Conservation (phyloP, 2,329 filamentous ascomycete species). For the Trichoderma breve region DNA sequence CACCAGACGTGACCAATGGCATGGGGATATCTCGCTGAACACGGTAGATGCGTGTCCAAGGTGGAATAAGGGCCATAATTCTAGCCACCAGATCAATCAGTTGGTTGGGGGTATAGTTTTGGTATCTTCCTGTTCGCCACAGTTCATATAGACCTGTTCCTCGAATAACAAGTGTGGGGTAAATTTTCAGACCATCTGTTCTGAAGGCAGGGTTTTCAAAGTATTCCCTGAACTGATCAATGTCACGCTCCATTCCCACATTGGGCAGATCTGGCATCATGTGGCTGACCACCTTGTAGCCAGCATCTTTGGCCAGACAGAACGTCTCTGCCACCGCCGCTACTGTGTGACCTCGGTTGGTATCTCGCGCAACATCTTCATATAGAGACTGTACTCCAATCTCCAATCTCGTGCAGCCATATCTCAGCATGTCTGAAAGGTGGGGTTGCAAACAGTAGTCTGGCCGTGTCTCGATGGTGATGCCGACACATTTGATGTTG, state of each 20-base stretch:
- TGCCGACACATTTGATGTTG: slow-evolving; percentile 95
- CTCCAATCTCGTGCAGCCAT: slow-evolving; percentile 91
- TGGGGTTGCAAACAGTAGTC: slow-evolving; percentile 98
- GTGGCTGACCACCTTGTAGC: slow-evolving; percentile 98
- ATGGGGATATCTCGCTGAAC: slow-evolving; percentile 99
- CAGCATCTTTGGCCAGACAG: slow-evolving; percentile 93
- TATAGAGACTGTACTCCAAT: slow-evolving; percentile 96
- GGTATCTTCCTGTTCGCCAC: slow-evolving; percentile 94
- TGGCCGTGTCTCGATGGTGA: slow-evolving; percentile 95
- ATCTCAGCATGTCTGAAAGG: slow-evolving; percentile 92
- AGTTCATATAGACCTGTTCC: slow-evolving; percentile 95
- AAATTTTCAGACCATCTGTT: slow-evolving; percentile 96
- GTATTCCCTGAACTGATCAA: slow-evolving; percentile 96
- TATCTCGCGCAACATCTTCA: slow-evolving; percentile 97
- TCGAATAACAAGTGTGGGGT: slow-evolving; percentile 93
- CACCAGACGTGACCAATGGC: slow-evolving; percentile 96
- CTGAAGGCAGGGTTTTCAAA: slow-evolving; percentile 96
- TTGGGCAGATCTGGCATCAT: slow-evolving; percentile 99
- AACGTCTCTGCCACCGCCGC: slow-evolving; percentile 95
- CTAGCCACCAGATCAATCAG: slow-evolving; percentile 93
- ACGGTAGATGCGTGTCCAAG: slow-evolving; percentile 97
- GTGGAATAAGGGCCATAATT: slow-evolving; percentile 91
- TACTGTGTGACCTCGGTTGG: slow-evolving; percentile 94
- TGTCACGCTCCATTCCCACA: slow-evolving; percentile 95
- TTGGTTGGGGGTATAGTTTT: slow-evolving; percentile 98